Evolutionary conservation across 768 basidiomycete genomes (phyloP).

Genomic region (Hypholoma sublateritium): DNA sequence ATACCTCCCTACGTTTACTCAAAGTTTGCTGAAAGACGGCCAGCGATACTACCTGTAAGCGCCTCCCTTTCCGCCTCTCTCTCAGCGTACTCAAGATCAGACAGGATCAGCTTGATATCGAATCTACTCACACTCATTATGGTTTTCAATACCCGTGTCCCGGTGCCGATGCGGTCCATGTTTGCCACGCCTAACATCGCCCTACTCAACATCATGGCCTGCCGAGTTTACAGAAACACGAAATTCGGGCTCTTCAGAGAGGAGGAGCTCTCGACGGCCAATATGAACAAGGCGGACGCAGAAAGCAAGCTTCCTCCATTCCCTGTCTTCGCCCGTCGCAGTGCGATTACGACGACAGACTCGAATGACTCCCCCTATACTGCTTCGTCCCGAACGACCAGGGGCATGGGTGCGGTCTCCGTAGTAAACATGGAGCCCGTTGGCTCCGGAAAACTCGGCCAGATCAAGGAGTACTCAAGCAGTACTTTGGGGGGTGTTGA

Average conservation of each 20-base stretch:
- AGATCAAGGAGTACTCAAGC: too few relatives aligned
- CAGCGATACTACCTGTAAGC: constrained; percentile 11
- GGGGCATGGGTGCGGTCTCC: too few relatives aligned
- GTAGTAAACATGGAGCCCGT: too few relatives aligned
- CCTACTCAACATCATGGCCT: background rate
- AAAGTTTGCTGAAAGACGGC: constrained; percentile 3
- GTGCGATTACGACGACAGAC: too few relatives aligned
- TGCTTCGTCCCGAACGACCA: too few relatives aligned
- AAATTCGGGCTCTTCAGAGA: background rate
- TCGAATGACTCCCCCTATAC: too few relatives aligned
- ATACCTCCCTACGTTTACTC: constrained; percentile 5
- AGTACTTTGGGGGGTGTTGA: too few relatives aligned
- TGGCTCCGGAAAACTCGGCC: too few relatives aligned
- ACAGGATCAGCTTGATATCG: constrained; percentile 1
- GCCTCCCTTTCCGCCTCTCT: constrained; percentile 16
- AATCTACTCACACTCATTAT: background rate
- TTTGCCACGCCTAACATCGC: background rate
- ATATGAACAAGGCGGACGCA: background rate
- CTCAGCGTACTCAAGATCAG: background rate
- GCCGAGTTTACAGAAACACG: background rate
- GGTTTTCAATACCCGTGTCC: constrained; percentile 1
- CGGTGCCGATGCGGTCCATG: constrained; percentile 6
- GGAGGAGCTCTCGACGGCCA: background rate
- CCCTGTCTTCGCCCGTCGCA: background rate
- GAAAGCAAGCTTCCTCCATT: background rate